Conservation (phyloP, 2,329 filamentous ascomycete species). For the Ophiocordyceps camponoti-rufipedis region DNA sequence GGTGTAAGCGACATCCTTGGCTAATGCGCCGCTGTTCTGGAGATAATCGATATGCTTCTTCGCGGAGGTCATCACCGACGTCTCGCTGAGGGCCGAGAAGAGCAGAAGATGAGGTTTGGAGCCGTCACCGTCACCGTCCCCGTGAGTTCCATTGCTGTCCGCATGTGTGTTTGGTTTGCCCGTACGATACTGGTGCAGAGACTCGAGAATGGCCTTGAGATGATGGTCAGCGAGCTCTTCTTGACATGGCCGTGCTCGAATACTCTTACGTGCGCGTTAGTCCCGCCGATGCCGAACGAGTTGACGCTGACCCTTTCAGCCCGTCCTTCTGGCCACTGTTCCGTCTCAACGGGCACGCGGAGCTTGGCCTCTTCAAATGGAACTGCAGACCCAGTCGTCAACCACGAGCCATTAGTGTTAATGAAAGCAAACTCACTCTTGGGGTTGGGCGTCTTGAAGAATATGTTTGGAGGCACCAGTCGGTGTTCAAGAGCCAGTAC, state of each 20-base stretch:
- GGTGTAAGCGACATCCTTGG: not conserved
- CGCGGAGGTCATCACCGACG: not conserved
- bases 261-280: slow-evolving; percentile 18
- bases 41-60: not conserved
- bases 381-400: not conserved
- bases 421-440: not conserved
- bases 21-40: not conserved
- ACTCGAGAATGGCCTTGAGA: slow-evolving; percentile 5
- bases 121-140: not conserved
- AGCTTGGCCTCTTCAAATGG: slow-evolving; percentile 7
- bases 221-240: too few relatives aligned
- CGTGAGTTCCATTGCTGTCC: not conserved
- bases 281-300: slow-evolving; percentile 22
- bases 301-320: slow-evolving; percentile 25
- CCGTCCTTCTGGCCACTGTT: slow-evolving; percentile 15
- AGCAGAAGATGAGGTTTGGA: not conserved
- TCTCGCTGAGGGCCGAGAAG: not conserved
- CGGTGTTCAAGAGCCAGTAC: slow-evolving; percentile 9
- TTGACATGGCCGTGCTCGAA: too few relatives aligned
- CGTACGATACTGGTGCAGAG: not conserved
- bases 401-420: too few relatives aligned
- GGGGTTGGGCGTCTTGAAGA: slow-evolving; percentile 7
- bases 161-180: not conserved
- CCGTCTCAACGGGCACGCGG: slow-evolving; percentile 12
- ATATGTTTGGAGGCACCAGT: slow-evolving; percentile 8